Evolutionary conservation across 2,329 filamentous ascomycete species (phyloP).

Genomic region (Fusarium sp.): DNA sequence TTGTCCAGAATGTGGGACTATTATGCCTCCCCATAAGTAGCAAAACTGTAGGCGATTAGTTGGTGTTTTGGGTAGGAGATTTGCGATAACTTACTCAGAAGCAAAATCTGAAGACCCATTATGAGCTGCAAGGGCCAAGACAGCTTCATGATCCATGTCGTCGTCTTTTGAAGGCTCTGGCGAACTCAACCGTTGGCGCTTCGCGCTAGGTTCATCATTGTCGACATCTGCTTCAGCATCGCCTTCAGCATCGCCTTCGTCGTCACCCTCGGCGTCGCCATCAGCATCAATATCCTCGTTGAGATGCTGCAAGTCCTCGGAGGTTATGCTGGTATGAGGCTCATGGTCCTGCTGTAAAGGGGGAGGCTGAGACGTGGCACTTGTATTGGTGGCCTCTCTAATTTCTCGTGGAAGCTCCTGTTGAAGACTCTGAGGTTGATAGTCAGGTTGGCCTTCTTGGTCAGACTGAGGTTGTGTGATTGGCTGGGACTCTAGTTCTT

Average conservation of each 20-base stretch:
- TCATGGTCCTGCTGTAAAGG: slow-evolving; percentile 18
- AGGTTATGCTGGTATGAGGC: slow-evolving; percentile 3
- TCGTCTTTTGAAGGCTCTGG: slow-evolving; percentile 52
- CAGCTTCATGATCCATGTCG: slow-evolving; percentile 61
- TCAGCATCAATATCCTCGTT: slow-evolving; percentile 48
- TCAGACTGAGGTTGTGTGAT: neutral
- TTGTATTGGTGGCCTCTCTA: slow-evolving; percentile 22
- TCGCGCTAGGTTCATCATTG: slow-evolving; percentile 55
- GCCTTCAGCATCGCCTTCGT: slow-evolving; percentile 9
- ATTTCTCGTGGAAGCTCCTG: slow-evolving; percentile 26
- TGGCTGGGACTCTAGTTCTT: neutral
- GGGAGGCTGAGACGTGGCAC: slow-evolving; percentile 14
- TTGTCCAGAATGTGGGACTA: slow-evolving; percentile 17
- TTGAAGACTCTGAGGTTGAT: slow-evolving; percentile 7
- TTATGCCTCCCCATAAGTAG: slow-evolving; percentile 57
- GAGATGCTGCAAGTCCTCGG: slow-evolving; percentile 20
- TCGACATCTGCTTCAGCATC: slow-evolving; percentile 46
- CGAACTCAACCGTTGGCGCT: slow-evolving; percentile 55
- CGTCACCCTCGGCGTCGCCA: slow-evolving; percentile 52
- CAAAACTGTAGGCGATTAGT: slow-evolving; percentile 51
- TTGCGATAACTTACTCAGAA: slow-evolving; percentile 55
- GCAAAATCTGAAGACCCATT: slow-evolving; percentile 57
- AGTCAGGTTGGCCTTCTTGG: slow-evolving; percentile 8
- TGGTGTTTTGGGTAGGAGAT: neutral
- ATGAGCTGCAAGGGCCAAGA: slow-evolving; percentile 62